These are phyloP conservation scores for Kappamyces sp. DNA, from an alignment of 192 early-diverging fungal genomes.

Conservation along the genomic window DNA sequence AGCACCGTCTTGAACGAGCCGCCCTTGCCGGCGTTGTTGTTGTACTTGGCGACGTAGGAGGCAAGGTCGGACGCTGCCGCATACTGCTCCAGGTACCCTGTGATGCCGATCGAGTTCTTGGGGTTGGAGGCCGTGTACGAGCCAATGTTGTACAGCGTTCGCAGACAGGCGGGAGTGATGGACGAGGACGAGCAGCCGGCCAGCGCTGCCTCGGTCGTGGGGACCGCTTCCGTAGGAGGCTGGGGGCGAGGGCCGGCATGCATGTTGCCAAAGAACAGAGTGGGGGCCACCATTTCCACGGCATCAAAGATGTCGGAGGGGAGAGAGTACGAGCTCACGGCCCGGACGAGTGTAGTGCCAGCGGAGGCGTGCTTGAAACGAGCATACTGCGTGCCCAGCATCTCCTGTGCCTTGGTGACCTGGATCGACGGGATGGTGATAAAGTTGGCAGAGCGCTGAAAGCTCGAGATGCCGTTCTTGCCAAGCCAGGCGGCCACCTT, in stretches of 20 bases:
- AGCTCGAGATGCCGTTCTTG: background rate
- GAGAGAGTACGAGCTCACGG: background rate
- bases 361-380: constrained; percentile 1
- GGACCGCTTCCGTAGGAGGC: too few relatives aligned
- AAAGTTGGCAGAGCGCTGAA: background rate
- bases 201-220: too few relatives aligned
- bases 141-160: constrained; percentile 6
- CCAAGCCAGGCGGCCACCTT: constrained; percentile 9
- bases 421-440: background rate
- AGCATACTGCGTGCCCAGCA: constrained; percentile 11
- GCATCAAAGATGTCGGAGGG: constrained; percentile 4
- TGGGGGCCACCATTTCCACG: constrained; percentile 9
- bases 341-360: background rate
- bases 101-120: constrained; percentile 4
- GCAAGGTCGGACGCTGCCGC: background rate
- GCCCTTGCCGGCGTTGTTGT: background rate
- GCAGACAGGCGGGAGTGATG: constrained; percentile 7
- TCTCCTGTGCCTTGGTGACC: constrained; percentile 9
- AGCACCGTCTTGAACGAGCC: background rate
- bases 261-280: constrained; percentile 2
- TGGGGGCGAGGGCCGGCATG: background rate
- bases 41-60: background rate
- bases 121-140: background rate
- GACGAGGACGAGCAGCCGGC: background rate
- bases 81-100: constrained; percentile 14